A percentile compares a stretch with the other conserved stretches of the same genome.
Conservation (phyloP, 768 basidiomycete species). For the Naganishia randhawae region DNA sequence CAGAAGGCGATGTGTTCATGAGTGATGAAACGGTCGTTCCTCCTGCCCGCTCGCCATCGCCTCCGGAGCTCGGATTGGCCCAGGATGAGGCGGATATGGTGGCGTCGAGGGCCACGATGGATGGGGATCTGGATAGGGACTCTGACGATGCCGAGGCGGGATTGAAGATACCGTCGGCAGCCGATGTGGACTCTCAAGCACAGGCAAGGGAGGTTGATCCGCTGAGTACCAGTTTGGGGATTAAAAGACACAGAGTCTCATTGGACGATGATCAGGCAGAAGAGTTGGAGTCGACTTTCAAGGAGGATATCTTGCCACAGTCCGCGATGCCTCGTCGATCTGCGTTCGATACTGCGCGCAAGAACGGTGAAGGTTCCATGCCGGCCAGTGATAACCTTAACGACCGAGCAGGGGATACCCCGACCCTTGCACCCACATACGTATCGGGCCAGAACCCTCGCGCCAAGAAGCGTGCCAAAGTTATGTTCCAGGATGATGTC, state of each 20-base stretch:
- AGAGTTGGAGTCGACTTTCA: slow-evolving; percentile 25
- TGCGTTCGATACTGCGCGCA: no score
- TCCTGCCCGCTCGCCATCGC: not conserved
- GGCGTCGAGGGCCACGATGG: slow-evolving; percentile 15
- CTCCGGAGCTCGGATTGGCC: not conserved
- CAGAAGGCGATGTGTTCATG: not conserved
- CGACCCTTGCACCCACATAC: not conserved
- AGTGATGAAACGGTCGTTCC: slow-evolving; percentile 4
- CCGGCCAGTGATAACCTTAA: not conserved
- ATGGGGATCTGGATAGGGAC: slow-evolving; percentile 15
- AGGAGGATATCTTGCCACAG: not conserved
- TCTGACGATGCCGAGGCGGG: slow-evolving; percentile 9
- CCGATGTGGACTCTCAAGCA: not conserved
- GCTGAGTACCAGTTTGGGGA: not conserved
- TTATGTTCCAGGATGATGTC: not conserved
- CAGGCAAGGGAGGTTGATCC: slow-evolving; percentile 3
- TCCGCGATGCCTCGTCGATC: not conserved
- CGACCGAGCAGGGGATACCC: not conserved
- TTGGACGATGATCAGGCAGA: slow-evolving; percentile 26
- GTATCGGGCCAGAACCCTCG: not conserved
- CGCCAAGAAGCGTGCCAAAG: not conserved
- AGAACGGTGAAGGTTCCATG: no score
- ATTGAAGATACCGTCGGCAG: not conserved
- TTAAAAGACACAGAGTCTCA: slow-evolving; percentile 12
- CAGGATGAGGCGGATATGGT: slow-evolving; percentile 18